Base-by-base conservation (phyloP, 1,284 basidiomycete genomes). In the Wolfiporia cocos region DNA sequence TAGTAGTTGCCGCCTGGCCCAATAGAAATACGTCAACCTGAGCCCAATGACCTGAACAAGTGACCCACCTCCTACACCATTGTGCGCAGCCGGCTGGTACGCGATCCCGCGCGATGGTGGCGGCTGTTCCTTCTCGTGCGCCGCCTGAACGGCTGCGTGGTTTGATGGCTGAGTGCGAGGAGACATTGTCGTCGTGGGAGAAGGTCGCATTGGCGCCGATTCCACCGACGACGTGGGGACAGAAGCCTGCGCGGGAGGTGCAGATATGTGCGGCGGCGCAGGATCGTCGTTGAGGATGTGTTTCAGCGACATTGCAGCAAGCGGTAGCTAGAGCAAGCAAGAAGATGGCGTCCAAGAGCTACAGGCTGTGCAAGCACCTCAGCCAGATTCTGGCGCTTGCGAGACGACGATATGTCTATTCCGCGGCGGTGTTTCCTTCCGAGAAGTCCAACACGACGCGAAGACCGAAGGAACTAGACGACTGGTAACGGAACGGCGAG, bases 231-330 rank as follows among this genome's bases (percentile, higher is more conserved):
- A 41, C 36, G 46, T 47, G 17, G 51, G 31, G 31, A 45, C 39
- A 37, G 48, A 42, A 33, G 48, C 22, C 17, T 51, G 52, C 6
- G 49, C 39, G 17, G 50, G 30, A 15, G 49, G 47, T 7, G 49
- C 42, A 33, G 56, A 49, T 34, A 54, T 50, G 37, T 53, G 51
- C 21, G 49, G 46, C n/a, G 66, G 66, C 12, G 61, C 57, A 9
- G 76, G 71, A 49, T 82, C 76, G 65, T 83, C 76, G 64, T 86
- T 86, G 64, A 86, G 77, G 48, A 86, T 86, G 50, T 75, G 72
- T 53, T 75, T 78, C 58, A 86, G 74, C 40, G 84, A 86, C 83
- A 86, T 86, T 45, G 49, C 52, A 36, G 45, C 33, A 12, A 5
- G 14, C 24, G 26, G 33, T 33, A 49, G 43, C 43, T 47, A 50